These are phyloP conservation scores for Arabidopsis thaliana DNA, from an alignment of 345 rosid species.

Conservation along the genomic window DNA sequence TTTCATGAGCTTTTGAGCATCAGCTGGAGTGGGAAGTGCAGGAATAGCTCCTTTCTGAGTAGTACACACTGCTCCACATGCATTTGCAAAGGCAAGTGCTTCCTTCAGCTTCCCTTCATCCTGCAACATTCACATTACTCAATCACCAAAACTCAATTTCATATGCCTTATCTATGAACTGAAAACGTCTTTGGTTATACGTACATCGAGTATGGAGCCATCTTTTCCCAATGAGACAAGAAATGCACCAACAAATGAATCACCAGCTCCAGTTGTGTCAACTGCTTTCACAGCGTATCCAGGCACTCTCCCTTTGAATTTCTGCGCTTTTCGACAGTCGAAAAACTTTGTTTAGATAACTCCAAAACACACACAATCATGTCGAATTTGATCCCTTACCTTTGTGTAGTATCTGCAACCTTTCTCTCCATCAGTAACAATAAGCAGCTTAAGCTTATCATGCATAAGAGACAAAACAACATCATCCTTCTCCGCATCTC, in stretches of 20 bases:
- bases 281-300: constrained; percentile 61
- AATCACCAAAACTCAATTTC: constrained; percentile 15
- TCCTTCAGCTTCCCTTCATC: constrained; percentile 61
- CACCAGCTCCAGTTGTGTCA: constrained; percentile 80
- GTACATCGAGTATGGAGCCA: constrained; percentile 29
- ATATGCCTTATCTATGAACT: not conserved
- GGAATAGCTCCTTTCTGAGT: constrained; percentile 75
- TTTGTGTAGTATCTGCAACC: constrained; percentile 72
- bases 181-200: not conserved
- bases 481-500: constrained; percentile 62
- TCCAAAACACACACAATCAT: not conserved
- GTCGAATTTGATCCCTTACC: constrained; percentile 33
- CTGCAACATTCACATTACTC: constrained; percentile 37
- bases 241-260: constrained; percentile 66
- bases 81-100: constrained; percentile 58
- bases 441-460: constrained; percentile 61
- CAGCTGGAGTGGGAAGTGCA: constrained; percentile 57
- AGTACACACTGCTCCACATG: constrained; percentile 72
- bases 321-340: constrained; percentile 23
- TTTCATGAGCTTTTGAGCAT: constrained; percentile 56
- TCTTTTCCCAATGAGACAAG: constrained; percentile 54
- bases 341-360: not conserved
- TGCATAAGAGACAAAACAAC: constrained; percentile 59
- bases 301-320: constrained; percentile 54
- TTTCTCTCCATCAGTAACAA: constrained; percentile 72